Conservation (phyloP, 768 basidiomycete genomes). For the Lactarius hatsudake region DNA sequence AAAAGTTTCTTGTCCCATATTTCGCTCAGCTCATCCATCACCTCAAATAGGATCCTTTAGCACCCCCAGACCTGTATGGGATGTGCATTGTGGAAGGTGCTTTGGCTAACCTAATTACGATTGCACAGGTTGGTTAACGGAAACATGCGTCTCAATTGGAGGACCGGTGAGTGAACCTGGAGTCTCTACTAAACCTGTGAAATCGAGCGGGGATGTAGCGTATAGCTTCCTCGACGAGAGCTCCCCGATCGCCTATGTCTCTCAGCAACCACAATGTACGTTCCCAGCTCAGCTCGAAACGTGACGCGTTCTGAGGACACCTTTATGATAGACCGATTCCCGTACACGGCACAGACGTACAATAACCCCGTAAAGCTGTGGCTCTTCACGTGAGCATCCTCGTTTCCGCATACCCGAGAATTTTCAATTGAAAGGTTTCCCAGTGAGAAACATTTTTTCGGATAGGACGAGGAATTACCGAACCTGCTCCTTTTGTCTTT, state of each 20-base stretch:
- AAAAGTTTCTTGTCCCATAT: not conserved
- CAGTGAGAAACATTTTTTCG: not conserved
- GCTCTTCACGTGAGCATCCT: slow-evolving; percentile 17
- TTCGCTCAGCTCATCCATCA: not conserved
- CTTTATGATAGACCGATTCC: slow-evolving; percentile 14
- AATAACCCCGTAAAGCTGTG: slow-evolving; percentile 22
- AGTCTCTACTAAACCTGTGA: not conserved
- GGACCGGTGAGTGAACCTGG: not conserved
- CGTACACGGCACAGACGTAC: slow-evolving; percentile 22
- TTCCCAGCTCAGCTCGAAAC: not conserved
- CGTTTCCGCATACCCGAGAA: not conserved
- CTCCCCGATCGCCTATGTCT: not conserved
- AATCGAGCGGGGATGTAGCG: slow-evolving; percentile 1
- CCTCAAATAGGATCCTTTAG: slow-evolving; percentile 33
- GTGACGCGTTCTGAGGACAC: not conserved
- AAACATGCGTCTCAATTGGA: slow-evolving; percentile 9
- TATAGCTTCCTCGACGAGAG: slow-evolving; percentile 4
- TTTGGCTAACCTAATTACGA: not conserved
- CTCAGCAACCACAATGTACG: not conserved
- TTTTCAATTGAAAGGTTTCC: not conserved
- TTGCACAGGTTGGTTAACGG: not conserved
- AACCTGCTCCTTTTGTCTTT: not conserved
- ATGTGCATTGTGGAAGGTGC: not conserved
- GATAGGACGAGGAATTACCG: not conserved
- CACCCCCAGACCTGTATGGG: slow-evolving; percentile 39